These are phyloP conservation scores for Tylopilus cervinicoccineus DNA, from an alignment of 768 basidiomycete genomes.

Conservation along the genomic window DNA sequence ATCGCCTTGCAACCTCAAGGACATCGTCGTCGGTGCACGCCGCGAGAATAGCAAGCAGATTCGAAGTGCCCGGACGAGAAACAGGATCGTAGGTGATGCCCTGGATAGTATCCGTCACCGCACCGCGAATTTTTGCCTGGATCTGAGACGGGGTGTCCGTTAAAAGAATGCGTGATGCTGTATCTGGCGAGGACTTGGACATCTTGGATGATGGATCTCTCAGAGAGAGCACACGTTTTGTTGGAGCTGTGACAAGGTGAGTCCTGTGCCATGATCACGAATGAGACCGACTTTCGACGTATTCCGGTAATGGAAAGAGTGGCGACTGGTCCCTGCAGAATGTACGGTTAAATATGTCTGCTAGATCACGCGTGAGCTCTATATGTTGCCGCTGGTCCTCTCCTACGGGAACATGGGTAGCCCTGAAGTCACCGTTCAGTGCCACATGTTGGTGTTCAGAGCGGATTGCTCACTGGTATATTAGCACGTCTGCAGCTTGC, in stretches of 20 bases:
- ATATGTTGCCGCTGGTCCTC: constrained; percentile 96
- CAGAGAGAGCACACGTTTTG: constrained; percentile 81
- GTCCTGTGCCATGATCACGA: not conserved
- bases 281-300: constrained; percentile 62
- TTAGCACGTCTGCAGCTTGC: constrained; percentile 89
- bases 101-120: constrained; percentile 79
- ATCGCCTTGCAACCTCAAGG: constrained; percentile 43
- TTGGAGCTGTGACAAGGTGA: constrained; percentile 50
- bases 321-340: constrained; percentile 42
- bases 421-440: constrained; percentile 37
- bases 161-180: constrained; percentile 78
- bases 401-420: constrained; percentile 93
- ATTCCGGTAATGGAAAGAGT: constrained; percentile 70
- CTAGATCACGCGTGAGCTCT: constrained; percentile 82
- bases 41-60: constrained; percentile 58
- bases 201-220: constrained; percentile 85
- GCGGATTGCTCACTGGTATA: constrained; percentile 59
- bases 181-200: constrained; percentile 88
- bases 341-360: constrained; percentile 74
- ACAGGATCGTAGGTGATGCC: constrained; percentile 80
- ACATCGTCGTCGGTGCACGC: constrained; percentile 58
- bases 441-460: not conserved
- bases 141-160: constrained; percentile 69
- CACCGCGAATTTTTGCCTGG: constrained; percentile 63
- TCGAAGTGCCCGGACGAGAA: constrained; percentile 77